Evolutionary conservation across 2,329 filamentous ascomycete species (phyloP).

Genomic region (Fusarium sp.): DNA sequence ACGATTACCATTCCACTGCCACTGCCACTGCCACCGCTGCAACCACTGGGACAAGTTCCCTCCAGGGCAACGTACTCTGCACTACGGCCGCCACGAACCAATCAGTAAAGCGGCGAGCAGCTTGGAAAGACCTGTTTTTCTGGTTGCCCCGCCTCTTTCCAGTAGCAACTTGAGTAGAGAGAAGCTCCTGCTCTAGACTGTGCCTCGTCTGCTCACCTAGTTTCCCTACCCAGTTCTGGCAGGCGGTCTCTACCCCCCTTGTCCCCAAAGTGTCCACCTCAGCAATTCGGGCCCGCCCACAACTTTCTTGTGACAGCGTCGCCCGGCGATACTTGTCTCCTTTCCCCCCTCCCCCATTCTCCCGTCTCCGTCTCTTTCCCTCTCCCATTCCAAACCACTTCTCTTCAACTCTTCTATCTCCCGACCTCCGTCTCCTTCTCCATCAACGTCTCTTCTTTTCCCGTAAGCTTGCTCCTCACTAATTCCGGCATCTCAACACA

Average conservation of each 20-base stretch:
- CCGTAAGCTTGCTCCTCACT: constrained; percentile 44
- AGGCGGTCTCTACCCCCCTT: constrained; percentile 47
- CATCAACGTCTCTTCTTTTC: constrained; percentile 49
- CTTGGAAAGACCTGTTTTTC: constrained; percentile 29
- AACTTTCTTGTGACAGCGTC: constrained; percentile 53
- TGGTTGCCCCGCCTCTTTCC: constrained; percentile 41
- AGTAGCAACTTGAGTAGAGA: constrained; percentile 10
- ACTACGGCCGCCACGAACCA: constrained; percentile 53
- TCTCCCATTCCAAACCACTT: constrained; percentile 48
- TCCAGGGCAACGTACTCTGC: constrained; percentile 36
- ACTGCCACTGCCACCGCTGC: constrained; percentile 26
- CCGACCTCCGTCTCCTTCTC: constrained; percentile 49
- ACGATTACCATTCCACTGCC: constrained; percentile 30
- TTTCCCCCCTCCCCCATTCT: constrained; percentile 50
- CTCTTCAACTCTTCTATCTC: constrained; percentile 48
- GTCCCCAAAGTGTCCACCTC: constrained; percentile 48
- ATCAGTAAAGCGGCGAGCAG: constrained; percentile 53
- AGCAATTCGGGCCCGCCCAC: constrained; percentile 53
- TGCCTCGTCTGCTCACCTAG: constrained; percentile 32
- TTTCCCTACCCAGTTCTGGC: constrained; percentile 40
- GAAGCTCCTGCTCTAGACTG: constrained; percentile 39
- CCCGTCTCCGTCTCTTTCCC: constrained; percentile 46
- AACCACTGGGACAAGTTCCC: constrained; percentile 37
- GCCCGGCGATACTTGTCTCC: constrained; percentile 53
- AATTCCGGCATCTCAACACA: constrained; percentile 28